Percentiles rank a stretch among this genome's conserved stretches.
phyloP scores from a whole-genome alignment of 139 green algal genomes.

The Coelastrella sp. region DNA sequence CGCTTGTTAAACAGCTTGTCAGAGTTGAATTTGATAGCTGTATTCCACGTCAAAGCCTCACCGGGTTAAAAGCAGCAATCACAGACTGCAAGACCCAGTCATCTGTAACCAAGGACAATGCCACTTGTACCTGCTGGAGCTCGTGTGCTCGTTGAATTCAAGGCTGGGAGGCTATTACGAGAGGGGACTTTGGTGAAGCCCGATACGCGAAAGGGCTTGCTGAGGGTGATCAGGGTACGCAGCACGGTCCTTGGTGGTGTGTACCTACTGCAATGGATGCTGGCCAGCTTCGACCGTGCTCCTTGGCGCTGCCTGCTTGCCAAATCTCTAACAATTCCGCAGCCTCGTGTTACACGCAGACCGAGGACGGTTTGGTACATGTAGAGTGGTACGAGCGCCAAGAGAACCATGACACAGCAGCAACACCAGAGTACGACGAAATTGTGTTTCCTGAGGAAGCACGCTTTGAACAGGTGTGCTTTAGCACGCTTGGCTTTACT shows the following conservation, averaged over 20 bases:
- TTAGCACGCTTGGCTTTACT: not conserved
- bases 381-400: conserved; percentile 65
- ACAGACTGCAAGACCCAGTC: not conserved
- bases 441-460: conserved; percentile 75
- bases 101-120: not conserved
- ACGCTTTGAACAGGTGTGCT: conserved; percentile 63
- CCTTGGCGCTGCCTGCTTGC: not conserved
- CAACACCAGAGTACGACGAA: conserved; percentile 58
- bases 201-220: conserved; percentile 66
- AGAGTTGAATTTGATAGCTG: no score
- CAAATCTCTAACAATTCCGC: not conserved
- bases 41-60: no score
- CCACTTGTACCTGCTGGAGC: conserved; percentile 35
- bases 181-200: conserved; percentile 54
- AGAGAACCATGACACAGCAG: conserved; percentile 18
- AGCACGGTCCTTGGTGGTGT: not conserved
- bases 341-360: not conserved
- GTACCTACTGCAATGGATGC: not conserved
- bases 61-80: no score
- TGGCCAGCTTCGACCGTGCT: not conserved
- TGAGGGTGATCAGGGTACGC: conserved; percentile 61
- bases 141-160: conserved; percentile 56
- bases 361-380: conserved; percentile 67
- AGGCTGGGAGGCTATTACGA: conserved; percentile 50
- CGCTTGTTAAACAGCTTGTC: no score